A percentile compares a stretch with the other conserved stretches of the same genome.
phyloP scores from a whole-genome alignment of 768 basidiomycete species.

The Suillus hirtellus region DNA sequence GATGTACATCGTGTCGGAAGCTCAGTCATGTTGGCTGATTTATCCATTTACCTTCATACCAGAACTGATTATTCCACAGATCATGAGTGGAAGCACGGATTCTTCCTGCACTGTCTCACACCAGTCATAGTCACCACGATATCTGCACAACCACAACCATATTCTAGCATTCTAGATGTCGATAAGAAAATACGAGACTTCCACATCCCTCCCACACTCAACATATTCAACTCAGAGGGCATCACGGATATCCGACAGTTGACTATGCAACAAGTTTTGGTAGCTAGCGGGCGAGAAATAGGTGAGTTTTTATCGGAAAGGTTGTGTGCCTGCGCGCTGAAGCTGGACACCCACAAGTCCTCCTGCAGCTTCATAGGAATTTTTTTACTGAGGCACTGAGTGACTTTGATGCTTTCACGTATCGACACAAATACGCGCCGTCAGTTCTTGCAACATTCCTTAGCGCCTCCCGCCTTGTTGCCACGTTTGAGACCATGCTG shows the following conservation, averaged over 20 bases:
- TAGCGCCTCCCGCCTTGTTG: slow-evolving; percentile 57
- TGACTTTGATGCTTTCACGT: slow-evolving; percentile 50
- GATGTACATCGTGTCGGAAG: slow-evolving; percentile 30
- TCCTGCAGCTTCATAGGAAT: slow-evolving; percentile 66
- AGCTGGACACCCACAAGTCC: slow-evolving; percentile 39
- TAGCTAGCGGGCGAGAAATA: slow-evolving; percentile 61
- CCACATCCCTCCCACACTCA: slow-evolving; percentile 49
- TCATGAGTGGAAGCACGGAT: slow-evolving; percentile 70
- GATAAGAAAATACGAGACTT: slow-evolving; percentile 60
- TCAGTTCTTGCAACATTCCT: slow-evolving; percentile 72
- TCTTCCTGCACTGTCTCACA: slow-evolving; percentile 62
- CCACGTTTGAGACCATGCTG: slow-evolving; percentile 55
- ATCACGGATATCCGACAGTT: slow-evolving; percentile 48
- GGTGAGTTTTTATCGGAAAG: slow-evolving; percentile 39
- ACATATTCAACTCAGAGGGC: slow-evolving; percentile 40
- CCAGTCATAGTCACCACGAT: slow-evolving; percentile 63
- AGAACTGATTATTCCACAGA: slow-evolving; percentile 39
- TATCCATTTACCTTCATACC: slow-evolving; percentile 11
- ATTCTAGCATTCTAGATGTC: slow-evolving; percentile 50
- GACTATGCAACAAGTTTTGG: slow-evolving; percentile 65
- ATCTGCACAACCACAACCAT: slow-evolving; percentile 51
- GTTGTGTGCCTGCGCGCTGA: slow-evolving; percentile 7
- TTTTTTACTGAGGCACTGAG: slow-evolving; percentile 70
- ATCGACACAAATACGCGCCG: slow-evolving; percentile 63
- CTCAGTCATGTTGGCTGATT: slow-evolving; percentile 30